phyloP scores from a whole-genome alignment of 768 basidiomycete genomes.

The Suillus subluteus region DNA sequence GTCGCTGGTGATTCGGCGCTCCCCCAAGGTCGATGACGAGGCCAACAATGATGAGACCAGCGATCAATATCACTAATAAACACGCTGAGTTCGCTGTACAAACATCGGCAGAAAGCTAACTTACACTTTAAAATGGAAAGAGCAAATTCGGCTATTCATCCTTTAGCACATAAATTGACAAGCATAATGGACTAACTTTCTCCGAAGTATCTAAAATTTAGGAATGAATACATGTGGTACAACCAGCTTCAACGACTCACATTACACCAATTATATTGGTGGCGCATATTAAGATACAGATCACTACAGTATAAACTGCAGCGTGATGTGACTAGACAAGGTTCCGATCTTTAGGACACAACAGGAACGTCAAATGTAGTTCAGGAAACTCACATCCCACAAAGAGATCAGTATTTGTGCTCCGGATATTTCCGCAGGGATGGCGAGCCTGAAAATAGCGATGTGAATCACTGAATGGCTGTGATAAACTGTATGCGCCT shows the following conservation, averaged over 20 bases:
- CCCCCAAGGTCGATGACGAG: constrained; percentile 81
- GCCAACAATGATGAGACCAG: constrained; percentile 60
- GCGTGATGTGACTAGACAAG: constrained; percentile 47
- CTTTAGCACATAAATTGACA: neutral
- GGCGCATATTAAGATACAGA: constrained; percentile 55
- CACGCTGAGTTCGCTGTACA: neutral
- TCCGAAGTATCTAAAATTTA: constrained; percentile 55
- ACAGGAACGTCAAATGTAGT: constrained; percentile 1
- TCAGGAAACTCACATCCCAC: constrained; percentile 60
- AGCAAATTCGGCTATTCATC: constrained; percentile 56
- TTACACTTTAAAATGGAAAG: constrained; percentile 69
- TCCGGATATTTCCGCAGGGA: constrained; percentile 75
- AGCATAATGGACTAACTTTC: constrained; percentile 47
- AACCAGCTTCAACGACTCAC: constrained; percentile 30
- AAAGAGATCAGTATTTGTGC: constrained; percentile 69
- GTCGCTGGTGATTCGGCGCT: constrained; percentile 47
- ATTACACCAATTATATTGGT: constrained; percentile 75
- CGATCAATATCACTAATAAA: constrained; percentile 55
- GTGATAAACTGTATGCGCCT: neutral
- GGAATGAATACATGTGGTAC: neutral
- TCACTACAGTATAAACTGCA: constrained; percentile 58
- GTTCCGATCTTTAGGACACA: neutral
- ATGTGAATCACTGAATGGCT: neutral
- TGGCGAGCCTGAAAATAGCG: constrained; percentile 27
- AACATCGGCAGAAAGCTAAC: neutral